Conservation (phyloP, 179 eudicot genomes). For the Beta corolliflora region DNA sequence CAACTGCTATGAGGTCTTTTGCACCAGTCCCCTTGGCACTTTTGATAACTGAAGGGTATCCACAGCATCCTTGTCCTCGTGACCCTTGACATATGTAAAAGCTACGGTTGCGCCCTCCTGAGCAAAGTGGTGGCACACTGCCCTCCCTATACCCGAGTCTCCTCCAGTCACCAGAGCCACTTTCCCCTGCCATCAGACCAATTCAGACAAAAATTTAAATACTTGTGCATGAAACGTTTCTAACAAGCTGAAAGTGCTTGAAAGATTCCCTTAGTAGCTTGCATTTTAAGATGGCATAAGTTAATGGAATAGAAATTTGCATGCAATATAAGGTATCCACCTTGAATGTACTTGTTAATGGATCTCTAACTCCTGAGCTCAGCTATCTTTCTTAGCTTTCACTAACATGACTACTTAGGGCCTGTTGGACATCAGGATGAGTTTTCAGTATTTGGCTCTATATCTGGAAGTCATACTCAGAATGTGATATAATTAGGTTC, state of each 20-base stretch:
- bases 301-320: too few relatives aligned
- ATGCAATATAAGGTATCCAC: too few relatives aligned
- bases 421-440: too few relatives aligned
- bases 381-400: too few relatives aligned
- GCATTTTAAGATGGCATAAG: too few relatives aligned
- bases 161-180: constrained; percentile 91
- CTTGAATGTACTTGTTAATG: too few relatives aligned
- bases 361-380: too few relatives aligned
- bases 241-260: background rate
- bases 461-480: too few relatives aligned
- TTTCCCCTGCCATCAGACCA: constrained; percentile 57
- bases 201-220: background rate
- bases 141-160: constrained; percentile 91
- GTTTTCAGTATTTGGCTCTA: too few relatives aligned
- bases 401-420: too few relatives aligned
- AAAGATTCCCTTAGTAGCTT: too few relatives aligned
- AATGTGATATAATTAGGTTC: background rate
- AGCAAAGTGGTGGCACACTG: constrained; percentile 66
- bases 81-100: constrained; percentile 76
- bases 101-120: constrained; percentile 90
- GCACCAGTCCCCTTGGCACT: constrained; percentile 47
- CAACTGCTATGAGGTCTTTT: constrained; percentile 63
- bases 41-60: constrained; percentile 59
- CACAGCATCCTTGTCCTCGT: constrained; percentile 64
- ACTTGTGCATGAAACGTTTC: background rate